Base-by-base conservation (phyloP, 768 basidiomycete genomes). In the Tricholoma terreum region DNA sequence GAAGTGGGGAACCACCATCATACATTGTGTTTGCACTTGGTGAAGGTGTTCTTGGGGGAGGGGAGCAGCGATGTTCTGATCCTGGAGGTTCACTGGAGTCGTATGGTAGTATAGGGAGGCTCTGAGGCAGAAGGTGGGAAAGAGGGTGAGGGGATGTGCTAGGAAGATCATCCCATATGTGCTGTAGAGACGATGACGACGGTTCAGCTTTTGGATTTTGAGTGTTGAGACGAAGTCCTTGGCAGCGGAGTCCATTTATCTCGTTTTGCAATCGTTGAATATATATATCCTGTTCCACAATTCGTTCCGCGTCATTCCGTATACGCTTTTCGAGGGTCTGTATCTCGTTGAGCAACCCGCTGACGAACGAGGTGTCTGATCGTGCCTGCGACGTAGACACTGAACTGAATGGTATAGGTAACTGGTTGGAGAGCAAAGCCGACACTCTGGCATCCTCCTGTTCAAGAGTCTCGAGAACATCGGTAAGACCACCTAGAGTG, bases 1-100 rank as follows among this genome's bases (percentile, higher is more conserved):
- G 67, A n/a, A 67, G 51, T 8, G 65, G 63, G 5, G 60, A 24
- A 51, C 59, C 58, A 11, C 63, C 61, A 9, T 62, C 62, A 15
- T 57, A 10, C 11, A 61, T 61, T 45, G 12, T 8, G 4, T 35
- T 19, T 21, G 15, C 10, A 51, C 21, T 34, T 11, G 50, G 50
- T 4, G 36, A 19, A 35, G 50, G 50, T 10, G 50, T 40, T 40
- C 38, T 12, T 8, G 38, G 2, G 15, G n/a, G 38, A 15, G 38
- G n/a, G 3, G n/a, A 17, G 38, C 6, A 17, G n/a, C 17, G 38
- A 17, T 40, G 15, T 6, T 40, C 17, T 17, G 38, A 17, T 17
- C 14, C 7, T 5, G 38, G 9, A 40, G 7, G 14, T 40, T 15
- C n/a, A 15, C 53, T 61, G 19, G 35, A 34, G 52, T 36, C 62